Conservation (phyloP, 768 basidiomycete species). For the Mrakia gelida region DNA sequence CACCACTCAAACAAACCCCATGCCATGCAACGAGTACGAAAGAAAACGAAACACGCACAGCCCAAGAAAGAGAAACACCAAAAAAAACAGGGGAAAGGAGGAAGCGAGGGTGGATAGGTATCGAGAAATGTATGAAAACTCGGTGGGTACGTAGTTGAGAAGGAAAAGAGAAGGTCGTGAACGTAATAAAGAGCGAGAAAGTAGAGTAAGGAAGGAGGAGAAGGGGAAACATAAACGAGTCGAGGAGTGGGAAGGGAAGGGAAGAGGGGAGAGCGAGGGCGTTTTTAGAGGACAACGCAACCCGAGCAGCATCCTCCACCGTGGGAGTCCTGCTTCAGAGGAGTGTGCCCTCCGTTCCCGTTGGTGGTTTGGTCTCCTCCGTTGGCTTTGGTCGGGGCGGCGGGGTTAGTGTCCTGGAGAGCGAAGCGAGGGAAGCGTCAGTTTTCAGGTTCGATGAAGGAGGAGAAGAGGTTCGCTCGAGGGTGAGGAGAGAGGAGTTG, state of each 20-base stretch:
- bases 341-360: slow-evolving; percentile 14
- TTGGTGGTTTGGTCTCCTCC: no score
- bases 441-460: background rate
- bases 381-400: slow-evolving; percentile 12
- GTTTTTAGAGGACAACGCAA: slow-evolving; percentile 25
- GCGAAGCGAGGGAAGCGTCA: background rate
- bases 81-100: slow-evolving; percentile 30
- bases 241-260: slow-evolving; percentile 22
- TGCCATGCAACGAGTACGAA: no score
- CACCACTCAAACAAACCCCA: no score
- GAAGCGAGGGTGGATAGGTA: slow-evolving; percentile 11
- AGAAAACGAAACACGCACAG: background rate
- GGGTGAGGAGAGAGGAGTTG: no score
- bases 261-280: slow-evolving; percentile 27
- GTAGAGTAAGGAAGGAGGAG: background rate
- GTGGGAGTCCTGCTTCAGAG: slow-evolving; percentile 28
- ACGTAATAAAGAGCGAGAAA: no score
- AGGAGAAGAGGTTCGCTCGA: background rate
- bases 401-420: slow-evolving; percentile 7
- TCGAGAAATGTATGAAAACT: background rate
- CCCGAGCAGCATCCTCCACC: slow-evolving; percentile 28
- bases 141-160: background rate
- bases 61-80: background rate
- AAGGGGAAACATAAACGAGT: background rate
- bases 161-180: no score